Evolutionary conservation across 192 early-diverging fungal species (phyloP), one percentile per base, ranked within the genome.

Genomic region (Linnemannia schmuckeri): DNA sequence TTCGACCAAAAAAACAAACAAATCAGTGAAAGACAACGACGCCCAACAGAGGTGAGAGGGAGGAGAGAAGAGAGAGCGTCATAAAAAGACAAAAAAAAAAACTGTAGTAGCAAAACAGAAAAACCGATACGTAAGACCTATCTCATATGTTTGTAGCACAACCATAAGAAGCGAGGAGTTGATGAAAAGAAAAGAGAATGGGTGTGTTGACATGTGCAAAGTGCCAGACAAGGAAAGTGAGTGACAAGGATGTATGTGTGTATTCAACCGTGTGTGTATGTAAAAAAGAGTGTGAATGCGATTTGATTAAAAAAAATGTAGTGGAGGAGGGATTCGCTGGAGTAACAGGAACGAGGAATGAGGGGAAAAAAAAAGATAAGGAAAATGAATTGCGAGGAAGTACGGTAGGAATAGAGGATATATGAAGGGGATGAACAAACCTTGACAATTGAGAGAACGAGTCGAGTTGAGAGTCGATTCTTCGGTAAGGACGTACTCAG

Each of bases 141-240:
- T 66, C 61, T 66, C 61, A 33, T 66, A 66, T 66, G 61, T 35
- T 66, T 66, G 61, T 66, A 66, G 30, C 30, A 66, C 61, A 66
- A 66, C 30, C 30, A 30, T 15, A 66, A 12, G 33, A 12, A 13
- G 12, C n/a, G 61, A 33, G 30, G n/a, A 27, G 13, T 7, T 15
- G 61, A 66, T 15, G 61, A 66, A 13, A 15, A 10, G 61, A 33
- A 33, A 30, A 66, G 61, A n/a, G n/a, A n/a, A 27, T 54, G 55
- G 27, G 17, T 63, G 30, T 12, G 30, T 66, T 66, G 61, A 12
- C 61, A 66, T 66, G 30, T 66, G 61, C 61, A 66, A 66, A 66
- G 61, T 30, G 61, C n/a, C 27, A 66, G 61, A 30, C 24, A 33
- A 30, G 27, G 55, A 66, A 66, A 33, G 30, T 0, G 49, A 52